phyloP scores from a whole-genome alignment of 2,329 filamentous ascomycete genomes.

The Mycosphaerella sp. region DNA sequence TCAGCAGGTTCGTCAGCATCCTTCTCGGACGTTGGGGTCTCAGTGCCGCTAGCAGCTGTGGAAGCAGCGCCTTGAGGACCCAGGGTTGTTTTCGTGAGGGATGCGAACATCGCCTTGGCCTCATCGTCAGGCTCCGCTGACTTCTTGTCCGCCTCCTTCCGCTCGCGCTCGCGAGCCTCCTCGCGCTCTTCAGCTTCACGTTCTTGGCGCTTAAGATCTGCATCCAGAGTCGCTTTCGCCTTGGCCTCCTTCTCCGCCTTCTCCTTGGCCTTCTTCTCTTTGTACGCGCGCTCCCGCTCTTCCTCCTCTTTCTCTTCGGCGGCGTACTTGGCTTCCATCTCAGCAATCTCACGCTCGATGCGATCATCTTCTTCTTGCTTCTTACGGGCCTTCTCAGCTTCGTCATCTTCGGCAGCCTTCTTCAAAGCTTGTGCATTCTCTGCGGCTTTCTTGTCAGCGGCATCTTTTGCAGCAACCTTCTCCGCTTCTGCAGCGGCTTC shows the following conservation, averaged over 20 bases:
- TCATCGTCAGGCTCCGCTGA: slow-evolving; percentile 30
- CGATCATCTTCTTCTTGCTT: slow-evolving; percentile 40
- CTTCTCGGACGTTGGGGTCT: slow-evolving; percentile 41
- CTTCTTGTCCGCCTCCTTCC: slow-evolving; percentile 23
- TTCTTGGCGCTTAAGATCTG: slow-evolving; percentile 45
- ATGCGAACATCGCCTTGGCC: slow-evolving; percentile 44
- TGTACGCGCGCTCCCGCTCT: slow-evolving; percentile 37
- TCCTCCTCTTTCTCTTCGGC: slow-evolving; percentile 22
- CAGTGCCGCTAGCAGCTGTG: slow-evolving; percentile 25
- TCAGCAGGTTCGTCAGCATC: slow-evolving; percentile 21
- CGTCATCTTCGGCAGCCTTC: slow-evolving; percentile 30
- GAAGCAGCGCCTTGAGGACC: slow-evolving; percentile 39
- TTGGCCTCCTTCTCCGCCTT: slow-evolving; percentile 68
- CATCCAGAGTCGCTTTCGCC: slow-evolving; percentile 52
- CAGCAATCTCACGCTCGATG: slow-evolving; percentile 56
- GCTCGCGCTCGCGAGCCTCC: slow-evolving; percentile 38
- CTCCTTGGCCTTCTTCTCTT: slow-evolving; percentile 42
- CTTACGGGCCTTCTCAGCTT: slow-evolving; percentile 30
- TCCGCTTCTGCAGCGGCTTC: slow-evolving; percentile 38
- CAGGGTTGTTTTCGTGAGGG: slow-evolving; percentile 45
- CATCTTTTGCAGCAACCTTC: slow-evolving; percentile 45
- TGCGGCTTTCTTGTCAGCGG: slow-evolving; percentile 34
- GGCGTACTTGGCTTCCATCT: slow-evolving; percentile 44
- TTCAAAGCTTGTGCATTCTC: slow-evolving; percentile 33
- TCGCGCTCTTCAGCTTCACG: slow-evolving; percentile 47